Conservation (phyloP, 192 early-diverging fungal genomes). For the Coemansia sp. region DNA sequence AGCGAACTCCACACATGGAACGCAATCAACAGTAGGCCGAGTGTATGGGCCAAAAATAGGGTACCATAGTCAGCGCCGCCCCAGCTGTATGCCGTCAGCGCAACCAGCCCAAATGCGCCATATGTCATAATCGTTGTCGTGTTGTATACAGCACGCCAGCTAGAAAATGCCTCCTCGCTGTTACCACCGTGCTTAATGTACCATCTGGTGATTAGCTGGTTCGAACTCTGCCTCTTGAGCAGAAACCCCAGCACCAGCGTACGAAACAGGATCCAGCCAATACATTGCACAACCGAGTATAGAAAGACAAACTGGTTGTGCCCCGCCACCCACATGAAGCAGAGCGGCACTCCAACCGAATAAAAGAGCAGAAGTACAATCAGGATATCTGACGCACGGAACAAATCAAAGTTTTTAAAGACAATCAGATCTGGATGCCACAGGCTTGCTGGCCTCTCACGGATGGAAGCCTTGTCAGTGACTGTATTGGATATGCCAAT, state of each 20-base stretch:
- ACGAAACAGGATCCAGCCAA: slow-evolving; percentile 85
- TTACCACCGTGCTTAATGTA: slow-evolving; percentile 93
- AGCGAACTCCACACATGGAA: slow-evolving; percentile 91
- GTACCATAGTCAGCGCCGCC: slow-evolving; percentile 53
- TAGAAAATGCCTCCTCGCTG: slow-evolving; percentile 81
- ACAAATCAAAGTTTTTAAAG: slow-evolving; percentile 89
- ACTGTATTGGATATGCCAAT: background rate
- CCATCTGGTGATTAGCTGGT: slow-evolving; percentile 83
- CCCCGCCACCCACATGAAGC: slow-evolving; percentile 34
- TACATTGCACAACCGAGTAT: slow-evolving; percentile 67
- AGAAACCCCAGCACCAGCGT: slow-evolving; percentile 76
- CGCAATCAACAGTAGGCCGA: slow-evolving; percentile 70
- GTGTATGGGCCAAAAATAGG: slow-evolving; percentile 74
- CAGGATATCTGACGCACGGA: slow-evolving; percentile 80
- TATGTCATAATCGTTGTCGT: slow-evolving; percentile 89
- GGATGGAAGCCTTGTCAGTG: slow-evolving; percentile 31
- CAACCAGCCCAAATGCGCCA: slow-evolving; percentile 80
- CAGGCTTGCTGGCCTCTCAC: slow-evolving; percentile 50
- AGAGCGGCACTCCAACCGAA: slow-evolving; percentile 67
- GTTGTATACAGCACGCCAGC: slow-evolving; percentile 97
- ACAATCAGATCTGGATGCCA: slow-evolving; percentile 82
- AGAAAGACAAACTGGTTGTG: slow-evolving; percentile 31
- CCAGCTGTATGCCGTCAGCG: slow-evolving; percentile 74
- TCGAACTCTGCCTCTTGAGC: slow-evolving; percentile 75
- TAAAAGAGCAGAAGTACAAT: slow-evolving; percentile 74